Conservation (phyloP, 2,329 filamentous ascomycete species). For the Aspergillus texensis region DNA sequence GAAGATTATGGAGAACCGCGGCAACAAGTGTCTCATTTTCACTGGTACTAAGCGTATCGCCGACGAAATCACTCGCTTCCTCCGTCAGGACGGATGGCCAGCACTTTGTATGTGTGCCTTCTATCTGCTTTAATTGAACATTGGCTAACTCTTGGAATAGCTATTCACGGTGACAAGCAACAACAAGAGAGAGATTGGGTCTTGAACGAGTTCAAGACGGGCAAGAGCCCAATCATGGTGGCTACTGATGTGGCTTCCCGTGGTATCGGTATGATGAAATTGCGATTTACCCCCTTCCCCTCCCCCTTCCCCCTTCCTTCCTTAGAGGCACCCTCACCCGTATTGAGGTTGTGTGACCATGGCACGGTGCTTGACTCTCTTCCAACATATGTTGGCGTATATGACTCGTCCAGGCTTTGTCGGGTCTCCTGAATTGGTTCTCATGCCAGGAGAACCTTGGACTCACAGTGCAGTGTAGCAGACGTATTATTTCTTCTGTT, state of each 20-base stretch:
- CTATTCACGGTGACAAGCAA: slow-evolving; percentile 98
- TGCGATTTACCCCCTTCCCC: slow-evolving; percentile 50
- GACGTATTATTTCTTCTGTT: slow-evolving; percentile 60
- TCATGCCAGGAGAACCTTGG: slow-evolving; percentile 83
- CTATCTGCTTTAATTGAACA: slow-evolving; percentile 22
- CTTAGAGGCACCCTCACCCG: slow-evolving; percentile 44
- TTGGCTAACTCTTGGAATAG: slow-evolving; percentile 54
- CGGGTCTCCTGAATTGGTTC: slow-evolving; percentile 75
- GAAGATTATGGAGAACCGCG: slow-evolving; percentile 95
- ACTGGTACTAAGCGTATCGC: slow-evolving; percentile 85
- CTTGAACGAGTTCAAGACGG: slow-evolving; percentile 98
- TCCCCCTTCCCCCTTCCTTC: slow-evolving; percentile 30
- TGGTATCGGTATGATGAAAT: slow-evolving; percentile 98
- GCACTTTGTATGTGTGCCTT: slow-evolving; percentile 73
- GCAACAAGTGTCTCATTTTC: slow-evolving; percentile 95
- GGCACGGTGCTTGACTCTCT: slow-evolving; percentile 83
- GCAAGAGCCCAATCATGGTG: slow-evolving; percentile 99
- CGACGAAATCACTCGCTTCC: slow-evolving; percentile 95
- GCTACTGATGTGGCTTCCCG: slow-evolving; percentile 99
- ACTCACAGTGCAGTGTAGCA: slow-evolving; percentile 71
- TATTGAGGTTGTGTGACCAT: slow-evolving; percentile 63
- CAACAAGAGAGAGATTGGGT: slow-evolving; percentile 99
- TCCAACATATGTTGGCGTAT: slow-evolving; percentile 79
- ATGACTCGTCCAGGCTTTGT: slow-evolving; percentile 88
- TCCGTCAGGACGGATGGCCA: slow-evolving; percentile 97